Evolutionary conservation across 768 basidiomycete genomes (phyloP), one percentile per base, ranked within the genome.

Genomic region (Crassisporium funariophilum): DNA sequence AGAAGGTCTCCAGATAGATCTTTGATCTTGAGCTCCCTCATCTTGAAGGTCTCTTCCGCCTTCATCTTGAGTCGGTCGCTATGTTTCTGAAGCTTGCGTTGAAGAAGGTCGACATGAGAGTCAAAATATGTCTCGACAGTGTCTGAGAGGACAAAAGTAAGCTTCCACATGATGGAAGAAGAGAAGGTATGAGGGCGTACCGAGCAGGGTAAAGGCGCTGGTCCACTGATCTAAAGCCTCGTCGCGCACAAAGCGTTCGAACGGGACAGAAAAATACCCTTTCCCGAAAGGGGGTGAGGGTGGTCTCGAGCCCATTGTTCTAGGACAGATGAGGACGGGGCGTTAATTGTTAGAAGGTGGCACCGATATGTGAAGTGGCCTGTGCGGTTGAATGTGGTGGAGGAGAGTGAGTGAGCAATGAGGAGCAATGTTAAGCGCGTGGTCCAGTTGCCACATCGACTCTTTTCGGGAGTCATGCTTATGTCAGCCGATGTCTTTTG

Each of bases 121-220:
- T 98, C 93, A 63, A 94, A 95, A 62, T 88, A 97, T 0, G 94
- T 97, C 69, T 97, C 94, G 64, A 94, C 74, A 7, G 94, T 95
- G 67, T 97, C 94, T 95, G 58, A 10, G 35, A 44, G 41, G 38
- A 58, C 23, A 31, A 56, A 23, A 39, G 49, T 63, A 29, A 60
- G 53, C 24, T 48, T 41, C 49, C 59, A 61, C 60, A 67, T 69
- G 20, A 37, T 46, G 43, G 52, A 40, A 39, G 17, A 39, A 16
- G 20, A 23, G 13, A 17, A 12, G 19, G 47, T 41, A 22, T 22
- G 43, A 35, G n/a, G n/a, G 65, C 79, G 47, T 60, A 92, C 92
- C 93, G 5, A 95, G 74, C 20, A 95, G 70, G 2, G 93, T 94
- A 59, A 94, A 88, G 23, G 88, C 91, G 55, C 86, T 81, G 33